Percentiles rank a stretch among this genome's conserved stretches.
Conservation (phyloP, 164 flowering plant genomes). For the Litsea cubeba region DNA sequence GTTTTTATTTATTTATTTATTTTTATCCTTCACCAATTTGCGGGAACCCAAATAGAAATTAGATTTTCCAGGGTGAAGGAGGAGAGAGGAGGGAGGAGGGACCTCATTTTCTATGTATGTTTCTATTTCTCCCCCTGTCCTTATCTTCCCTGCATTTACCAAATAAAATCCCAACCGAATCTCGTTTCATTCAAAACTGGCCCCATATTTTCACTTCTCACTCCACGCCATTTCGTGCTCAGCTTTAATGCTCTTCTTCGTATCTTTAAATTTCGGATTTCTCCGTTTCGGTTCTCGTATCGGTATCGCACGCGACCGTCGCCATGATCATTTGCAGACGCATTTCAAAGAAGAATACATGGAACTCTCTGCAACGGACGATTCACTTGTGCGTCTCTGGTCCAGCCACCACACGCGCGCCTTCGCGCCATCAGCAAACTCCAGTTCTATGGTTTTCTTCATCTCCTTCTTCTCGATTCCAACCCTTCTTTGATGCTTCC, state of each 20-base stretch:
- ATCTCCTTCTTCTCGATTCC: constrained; percentile 2
- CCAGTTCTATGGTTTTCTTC: constrained; percentile 12
- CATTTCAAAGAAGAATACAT: constrained; percentile 4
- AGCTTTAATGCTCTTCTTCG: too few relatives aligned
- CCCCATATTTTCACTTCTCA: not conserved
- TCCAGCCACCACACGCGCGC: constrained; percentile 5
- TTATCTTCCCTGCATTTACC: too few relatives aligned
- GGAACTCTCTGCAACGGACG: constrained; percentile 15
- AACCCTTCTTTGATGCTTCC: constrained; percentile 1
- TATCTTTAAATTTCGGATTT: too few relatives aligned
- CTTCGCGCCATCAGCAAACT: constrained; percentile 7
- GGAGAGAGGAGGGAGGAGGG: too few relatives aligned
- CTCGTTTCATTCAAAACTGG: not conserved
- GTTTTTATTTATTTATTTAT: too few relatives aligned
- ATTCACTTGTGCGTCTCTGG: constrained; percentile 7
- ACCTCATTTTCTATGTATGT: too few relatives aligned
- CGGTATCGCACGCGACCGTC: not conserved
- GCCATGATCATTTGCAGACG: constrained; percentile 23
- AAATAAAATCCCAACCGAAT: too few relatives aligned
- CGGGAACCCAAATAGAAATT: too few relatives aligned
- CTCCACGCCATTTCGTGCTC: not conserved
- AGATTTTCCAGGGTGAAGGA: too few relatives aligned
- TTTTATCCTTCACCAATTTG: too few relatives aligned
- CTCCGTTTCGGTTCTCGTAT: too few relatives aligned
- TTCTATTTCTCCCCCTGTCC: too few relatives aligned